Evolutionary conservation across 2,329 filamentous ascomycete genomes (phyloP), one percentile per base, ranked within the genome.

Genomic region (Mycosphaerella sp.): DNA sequence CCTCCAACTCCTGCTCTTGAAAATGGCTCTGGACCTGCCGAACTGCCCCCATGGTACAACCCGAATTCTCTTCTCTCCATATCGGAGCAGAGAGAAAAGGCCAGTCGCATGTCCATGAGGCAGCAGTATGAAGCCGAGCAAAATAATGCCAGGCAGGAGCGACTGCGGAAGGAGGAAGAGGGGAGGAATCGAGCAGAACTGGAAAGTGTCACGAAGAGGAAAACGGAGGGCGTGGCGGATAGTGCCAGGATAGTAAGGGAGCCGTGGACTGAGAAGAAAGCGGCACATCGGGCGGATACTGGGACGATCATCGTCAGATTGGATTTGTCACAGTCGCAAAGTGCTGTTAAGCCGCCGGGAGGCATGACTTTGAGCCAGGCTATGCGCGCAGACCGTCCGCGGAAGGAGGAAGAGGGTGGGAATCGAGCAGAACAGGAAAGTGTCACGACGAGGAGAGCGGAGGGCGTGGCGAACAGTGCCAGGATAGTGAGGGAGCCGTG

Each of bases 51-150:
- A 44, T 50, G 43, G 44, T 57, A 58, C 55, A 57, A 64, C 40
- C 53, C 61, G 9, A 55, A 49, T 5, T 61, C 60, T 12, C 53
- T 53, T 6, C 50, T 66, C 25, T 55, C 62, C 12, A 42, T 43
- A 9, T 44, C 59, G 18, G 59, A 59, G 42, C 59, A 61, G 49
- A 42, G 44, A 47, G 59, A 59, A 52, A 59, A 51, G 43, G 45
- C 45, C 37, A 41, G 34, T 46, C 62, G 53, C 13, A 52, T 18
- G 30, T 37, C 37, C 32, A 34, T 30, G 53, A 59, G 44, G 40
- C 25, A 45, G 42, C 51, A 47, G 35, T 46, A 41, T 27, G 49
- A 54, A 18, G 18, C 41, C 14, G 36, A 50, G 41, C 40, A 49
- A 35, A 44, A 53, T 34, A 46, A 56, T 44, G 41, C 41, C 7